phyloP scores from a whole-genome alignment of 2,329 filamentous ascomycete genomes.

The Dryadomyces quercivorus region DNA sequence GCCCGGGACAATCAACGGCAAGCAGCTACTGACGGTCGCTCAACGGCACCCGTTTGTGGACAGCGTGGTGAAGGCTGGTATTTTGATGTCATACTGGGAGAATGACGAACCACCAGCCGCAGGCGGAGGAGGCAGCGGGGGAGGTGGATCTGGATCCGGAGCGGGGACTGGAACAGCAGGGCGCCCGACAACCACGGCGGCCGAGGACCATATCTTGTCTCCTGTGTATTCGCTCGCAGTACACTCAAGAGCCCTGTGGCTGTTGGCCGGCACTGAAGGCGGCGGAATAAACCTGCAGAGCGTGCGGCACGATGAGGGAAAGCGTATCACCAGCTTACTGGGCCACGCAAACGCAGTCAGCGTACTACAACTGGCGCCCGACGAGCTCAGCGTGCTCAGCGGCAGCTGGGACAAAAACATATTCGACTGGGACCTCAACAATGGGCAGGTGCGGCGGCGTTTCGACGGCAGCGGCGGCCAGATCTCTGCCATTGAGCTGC shows the following conservation, averaged over 20 bases:
- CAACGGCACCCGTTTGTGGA: constrained; percentile 96
- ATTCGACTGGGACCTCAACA: constrained; percentile 90
- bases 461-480: constrained; percentile 73
- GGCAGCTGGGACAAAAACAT: constrained; percentile 96
- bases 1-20: constrained; percentile 87
- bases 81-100: constrained; percentile 95
- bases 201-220: constrained; percentile 56
- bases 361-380: constrained; percentile 66
- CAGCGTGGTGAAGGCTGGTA: constrained; percentile 88
- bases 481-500: constrained; percentile 76
- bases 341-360: constrained; percentile 88
- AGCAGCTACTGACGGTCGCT: constrained; percentile 83
- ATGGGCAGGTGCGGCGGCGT: constrained; percentile 59
- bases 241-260: constrained; percentile 80
- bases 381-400: constrained; percentile 78
- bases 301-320: constrained; percentile 88
- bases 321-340: constrained; percentile 68
- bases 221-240: constrained; percentile 91
- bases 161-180: background rate
- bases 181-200: constrained; percentile 7
- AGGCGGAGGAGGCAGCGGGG: constrained; percentile 17
- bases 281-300: constrained; percentile 90
- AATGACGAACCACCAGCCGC: constrained; percentile 63
- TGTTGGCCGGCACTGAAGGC: constrained; percentile 80
- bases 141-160: background rate